These are phyloP conservation scores for Pugionium cornutum DNA, from an alignment of 345 rosid genomes.

Conservation along the genomic window DNA sequence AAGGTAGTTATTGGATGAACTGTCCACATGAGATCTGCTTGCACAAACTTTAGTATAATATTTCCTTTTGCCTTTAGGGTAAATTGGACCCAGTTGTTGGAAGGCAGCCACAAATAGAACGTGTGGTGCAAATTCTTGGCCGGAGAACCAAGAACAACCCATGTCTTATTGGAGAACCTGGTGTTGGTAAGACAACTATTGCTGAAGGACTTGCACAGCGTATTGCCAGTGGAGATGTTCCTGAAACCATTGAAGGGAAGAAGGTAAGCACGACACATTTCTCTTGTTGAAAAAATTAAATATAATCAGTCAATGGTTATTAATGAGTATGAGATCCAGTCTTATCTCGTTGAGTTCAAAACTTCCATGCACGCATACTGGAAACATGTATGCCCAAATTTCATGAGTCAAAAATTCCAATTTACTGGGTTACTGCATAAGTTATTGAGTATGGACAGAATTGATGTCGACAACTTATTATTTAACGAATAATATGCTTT, in stretches of 20 bases:
- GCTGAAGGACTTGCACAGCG: slow-evolving; percentile 99
- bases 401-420: not conserved
- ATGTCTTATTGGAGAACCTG: slow-evolving; percentile 99
- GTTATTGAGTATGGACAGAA: not conserved
- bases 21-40: not conserved
- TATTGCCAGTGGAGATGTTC: slow-evolving; percentile 91
- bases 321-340: not conserved
- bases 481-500: slow-evolving; percentile 2
- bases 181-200: slow-evolving; percentile 98
- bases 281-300: slow-evolving; percentile 9
- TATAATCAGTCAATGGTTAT: not conserved
- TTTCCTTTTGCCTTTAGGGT: slow-evolving; percentile 55
- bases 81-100: slow-evolving; percentile 99
- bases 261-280: slow-evolving; percentile 52
- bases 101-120: slow-evolving; percentile 94
- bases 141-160: slow-evolving; percentile 97
- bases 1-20: slow-evolving; percentile 54
- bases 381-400: slow-evolving; percentile 5
- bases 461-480: not conserved
- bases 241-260: slow-evolving; percentile 95
- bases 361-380: not conserved
- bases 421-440: not conserved
- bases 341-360: not conserved
- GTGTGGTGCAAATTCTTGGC: slow-evolving; percentile 94
- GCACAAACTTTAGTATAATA: not conserved